A percentile compares a stretch with the other conserved stretches of the same genome.
These are phyloP conservation scores for Ophiostoma sp. DNA, from an alignment of 2,329 filamentous ascomycete species.

Conservation along the genomic window DNA sequence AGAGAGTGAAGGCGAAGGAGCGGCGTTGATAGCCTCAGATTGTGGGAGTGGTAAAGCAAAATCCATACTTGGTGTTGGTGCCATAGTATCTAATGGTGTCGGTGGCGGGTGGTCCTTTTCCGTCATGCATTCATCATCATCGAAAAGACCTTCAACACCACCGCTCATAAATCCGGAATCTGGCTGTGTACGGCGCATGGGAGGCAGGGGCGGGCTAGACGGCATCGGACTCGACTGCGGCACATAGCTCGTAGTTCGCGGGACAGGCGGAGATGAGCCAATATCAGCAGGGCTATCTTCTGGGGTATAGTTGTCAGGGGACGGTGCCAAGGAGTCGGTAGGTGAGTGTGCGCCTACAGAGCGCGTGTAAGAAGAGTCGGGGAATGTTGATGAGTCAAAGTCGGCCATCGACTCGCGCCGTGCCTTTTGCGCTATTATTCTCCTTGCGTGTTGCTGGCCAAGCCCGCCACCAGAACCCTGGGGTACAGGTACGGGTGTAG, in stretches of 20 bases:
- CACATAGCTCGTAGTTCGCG: slow-evolving; percentile 51
- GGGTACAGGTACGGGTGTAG: slow-evolving; percentile 72
- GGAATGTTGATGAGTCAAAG: slow-evolving; percentile 31
- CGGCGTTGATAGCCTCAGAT: neutral
- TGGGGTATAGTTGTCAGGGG: slow-evolving; percentile 48
- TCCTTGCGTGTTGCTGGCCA: slow-evolving; percentile 30
- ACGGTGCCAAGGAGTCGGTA: slow-evolving; percentile 46
- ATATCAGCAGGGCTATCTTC: slow-evolving; percentile 73
- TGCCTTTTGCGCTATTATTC: slow-evolving; percentile 40
- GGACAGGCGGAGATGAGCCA: slow-evolving; percentile 82
- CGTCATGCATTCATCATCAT: slow-evolving; percentile 46
- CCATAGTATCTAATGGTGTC: slow-evolving; percentile 15
- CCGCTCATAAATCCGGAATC: slow-evolving; percentile 86
- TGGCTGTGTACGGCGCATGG: slow-evolving; percentile 54
- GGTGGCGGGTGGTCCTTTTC: slow-evolving; percentile 19
- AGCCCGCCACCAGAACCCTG: slow-evolving; percentile 35
- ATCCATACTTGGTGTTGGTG: slow-evolving; percentile 18
- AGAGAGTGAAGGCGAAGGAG: neutral
- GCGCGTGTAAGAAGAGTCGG: slow-evolving; percentile 32
- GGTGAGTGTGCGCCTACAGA: slow-evolving; percentile 52
- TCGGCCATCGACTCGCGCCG: slow-evolving; percentile 53
- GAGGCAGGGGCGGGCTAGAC: slow-evolving; percentile 73
- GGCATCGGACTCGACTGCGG: slow-evolving; percentile 57
- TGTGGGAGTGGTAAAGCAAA: slow-evolving; percentile 15
- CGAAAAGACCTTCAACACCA: slow-evolving; percentile 63